Evolutionary conservation across 192 early-diverging fungal species (phyloP), one percentile per base, ranked within the genome.

Genomic region (Geranomyces variabilis): DNA sequence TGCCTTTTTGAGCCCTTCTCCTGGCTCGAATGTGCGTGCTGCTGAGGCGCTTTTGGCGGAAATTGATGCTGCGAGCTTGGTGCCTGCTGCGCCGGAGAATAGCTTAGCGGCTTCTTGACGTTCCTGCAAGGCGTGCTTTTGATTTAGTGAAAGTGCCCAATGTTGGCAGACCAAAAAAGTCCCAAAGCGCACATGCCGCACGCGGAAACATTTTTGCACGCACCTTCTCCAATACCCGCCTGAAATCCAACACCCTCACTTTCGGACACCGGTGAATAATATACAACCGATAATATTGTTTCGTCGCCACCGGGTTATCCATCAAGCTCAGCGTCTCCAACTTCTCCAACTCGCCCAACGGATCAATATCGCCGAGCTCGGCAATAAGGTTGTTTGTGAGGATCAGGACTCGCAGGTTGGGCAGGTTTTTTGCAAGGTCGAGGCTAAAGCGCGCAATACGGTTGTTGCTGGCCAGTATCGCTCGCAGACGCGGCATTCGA

Each of bases 171-270:
- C n/a, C n/a, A 41, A 41, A 41, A 41, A 41, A 41, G 10, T 10
- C 3, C 36, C 36, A 41, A 41, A n/a, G n/a, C n/a, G n/a, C n/a
- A n/a, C n/a, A n/a, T n/a, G n/a, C n/a, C n/a, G n/a, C 12, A 47
- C 12, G 12, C 12, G 46, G 46, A 14, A 47, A 19, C 12, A 47
- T 47, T 47, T 47, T 47, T 47, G 46, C 12, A 19, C 46, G 46
- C 78, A 93, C 93, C 75, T 71, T 76, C 57, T 90, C 82, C 58
- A 83, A 86, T 28, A 98, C 85, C 34, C 83, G 82, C 64, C 89
- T 85, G 75, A 96, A 98, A 80, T 99, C 93, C 73, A 98, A 70
- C 1, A 97, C 89, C 43, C 91, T 83, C 55, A 98, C 76, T 19
- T 71, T 81, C 22, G 92, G 87, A 47, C 94, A 73, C 70, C 89